Percentiles rank a stretch among this genome's conserved stretches.
Evolutionary conservation across 2,329 filamentous ascomycete species (phyloP).

Genomic region (Hymenoscyphus scutula): DNA sequence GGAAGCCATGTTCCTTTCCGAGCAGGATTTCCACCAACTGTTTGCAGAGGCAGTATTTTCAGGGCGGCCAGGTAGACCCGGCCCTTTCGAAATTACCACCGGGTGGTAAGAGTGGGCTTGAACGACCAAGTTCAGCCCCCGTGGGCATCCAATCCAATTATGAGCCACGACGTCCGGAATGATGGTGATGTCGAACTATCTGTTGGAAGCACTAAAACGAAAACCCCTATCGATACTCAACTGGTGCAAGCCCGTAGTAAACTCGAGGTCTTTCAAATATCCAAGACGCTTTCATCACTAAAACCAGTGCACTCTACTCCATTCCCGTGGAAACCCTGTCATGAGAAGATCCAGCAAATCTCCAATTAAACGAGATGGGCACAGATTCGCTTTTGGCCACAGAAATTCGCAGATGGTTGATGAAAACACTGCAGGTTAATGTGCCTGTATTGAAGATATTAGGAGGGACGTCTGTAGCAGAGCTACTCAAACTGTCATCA

Average conservation of each 20-base stretch:
- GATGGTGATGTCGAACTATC: not conserved
- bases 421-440: constrained; percentile 44
- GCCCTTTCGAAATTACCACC: not conserved
- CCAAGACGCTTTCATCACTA: not conserved
- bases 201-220: not conserved
- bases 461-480: constrained; percentile 32
- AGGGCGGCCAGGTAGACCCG: constrained; percentile 29
- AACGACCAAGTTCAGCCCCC: not conserved
- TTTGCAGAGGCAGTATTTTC: constrained; percentile 44
- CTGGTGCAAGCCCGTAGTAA: not conserved
- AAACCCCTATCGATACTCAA: not conserved
- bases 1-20: constrained; percentile 34
- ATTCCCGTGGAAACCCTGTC: not conserved
- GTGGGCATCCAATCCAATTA: not conserved
- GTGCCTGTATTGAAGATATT: constrained; percentile 48
- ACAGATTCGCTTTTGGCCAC: constrained; percentile 23
- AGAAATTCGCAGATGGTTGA: constrained; percentile 43
- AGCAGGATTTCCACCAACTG: constrained; percentile 42
- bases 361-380: constrained; percentile 36
- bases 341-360: not conserved
- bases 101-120: not conserved
- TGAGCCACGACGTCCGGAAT: not conserved
- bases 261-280: not conserved
- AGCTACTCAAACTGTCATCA: constrained; percentile 8
- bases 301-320: not conserved